Evolutionary conservation across 2,329 filamentous ascomycete genomes (phyloP).

Genomic region (Fusarium oxysporum): DNA sequence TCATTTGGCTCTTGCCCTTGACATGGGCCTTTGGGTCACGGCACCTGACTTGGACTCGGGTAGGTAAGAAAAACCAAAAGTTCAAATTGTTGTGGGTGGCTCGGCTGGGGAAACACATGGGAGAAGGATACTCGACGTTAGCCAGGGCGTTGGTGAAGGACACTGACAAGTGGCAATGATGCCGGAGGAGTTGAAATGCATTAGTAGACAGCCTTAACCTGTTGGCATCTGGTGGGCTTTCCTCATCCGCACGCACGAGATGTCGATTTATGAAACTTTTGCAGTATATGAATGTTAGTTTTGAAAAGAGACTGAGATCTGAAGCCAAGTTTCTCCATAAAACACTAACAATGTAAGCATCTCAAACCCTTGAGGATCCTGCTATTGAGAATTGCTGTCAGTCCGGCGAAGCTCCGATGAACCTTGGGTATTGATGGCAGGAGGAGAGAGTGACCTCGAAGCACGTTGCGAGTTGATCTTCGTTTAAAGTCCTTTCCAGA

Average conservation of each 20-base stretch:
- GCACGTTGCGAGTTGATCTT: neutral
- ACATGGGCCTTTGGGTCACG: neutral
- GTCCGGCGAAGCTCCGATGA: neutral
- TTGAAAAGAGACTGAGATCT: neutral
- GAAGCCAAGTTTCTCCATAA: neutral
- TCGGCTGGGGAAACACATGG: neutral
- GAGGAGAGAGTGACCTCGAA: neutral
- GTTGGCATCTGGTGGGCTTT: neutral
- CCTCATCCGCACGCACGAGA: neutral
- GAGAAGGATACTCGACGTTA: neutral
- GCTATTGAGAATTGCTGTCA: neutral
- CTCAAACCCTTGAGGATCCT: neutral
- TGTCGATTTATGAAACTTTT: neutral
- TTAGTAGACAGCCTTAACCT: neutral
- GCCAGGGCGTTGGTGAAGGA: neutral
- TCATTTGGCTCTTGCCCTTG: neutral
- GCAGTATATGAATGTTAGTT: neutral
- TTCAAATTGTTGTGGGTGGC: neutral
- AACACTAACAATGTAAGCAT: neutral
- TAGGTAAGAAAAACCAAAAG: neutral
- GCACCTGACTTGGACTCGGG: neutral
- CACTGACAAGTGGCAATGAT: neutral
- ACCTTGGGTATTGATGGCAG: neutral
- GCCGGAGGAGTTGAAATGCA: neutral
- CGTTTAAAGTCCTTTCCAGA: neutral